phyloP scores from a whole-genome alignment of 495 filamentous ascomycete genomes.

The Penicillium cosmopolitanum region DNA sequence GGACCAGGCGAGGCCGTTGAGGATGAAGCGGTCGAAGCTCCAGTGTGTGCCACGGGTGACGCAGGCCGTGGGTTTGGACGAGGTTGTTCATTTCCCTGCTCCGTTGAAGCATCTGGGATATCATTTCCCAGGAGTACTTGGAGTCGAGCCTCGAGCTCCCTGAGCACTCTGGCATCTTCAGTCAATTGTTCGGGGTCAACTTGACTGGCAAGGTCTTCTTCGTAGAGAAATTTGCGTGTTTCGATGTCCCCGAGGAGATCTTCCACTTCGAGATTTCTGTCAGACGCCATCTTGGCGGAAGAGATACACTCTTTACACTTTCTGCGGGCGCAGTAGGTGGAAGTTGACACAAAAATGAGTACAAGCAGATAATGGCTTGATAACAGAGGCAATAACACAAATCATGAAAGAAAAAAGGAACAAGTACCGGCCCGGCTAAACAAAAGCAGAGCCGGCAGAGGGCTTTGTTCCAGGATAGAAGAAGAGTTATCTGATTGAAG shows the following conservation, averaged over 20 bases:
- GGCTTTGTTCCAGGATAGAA: too few species aligned
- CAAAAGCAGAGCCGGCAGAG: too few species aligned
- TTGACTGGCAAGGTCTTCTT: conserved; percentile 1
- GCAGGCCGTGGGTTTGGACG: neutral
- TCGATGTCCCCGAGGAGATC: conserved; percentile 1
- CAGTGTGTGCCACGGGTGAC: neutral
- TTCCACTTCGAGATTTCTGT: neutral
- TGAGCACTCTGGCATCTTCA: neutral
- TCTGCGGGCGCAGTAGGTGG: neutral
- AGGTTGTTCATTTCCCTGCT: neutral
- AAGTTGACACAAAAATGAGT: neutral
- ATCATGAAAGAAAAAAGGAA: too few species aligned
- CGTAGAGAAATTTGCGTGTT: conserved; percentile 1
- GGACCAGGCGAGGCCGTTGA: neutral
- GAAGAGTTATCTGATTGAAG: neutral
- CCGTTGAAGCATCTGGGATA: neutral
- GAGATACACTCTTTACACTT: neutral
- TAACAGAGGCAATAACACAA: too few species aligned
- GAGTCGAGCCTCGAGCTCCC: neutral
- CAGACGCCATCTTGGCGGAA: neutral
- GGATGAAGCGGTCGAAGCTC: neutral
- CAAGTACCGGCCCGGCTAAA: too few species aligned
- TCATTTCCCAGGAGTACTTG: neutral
- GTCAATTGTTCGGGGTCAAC: conserved; percentile 1
- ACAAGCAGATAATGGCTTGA: neutral